Conservation (phyloP, 1,284 basidiomycete genomes). For the Meira miltonrushii region DNA sequence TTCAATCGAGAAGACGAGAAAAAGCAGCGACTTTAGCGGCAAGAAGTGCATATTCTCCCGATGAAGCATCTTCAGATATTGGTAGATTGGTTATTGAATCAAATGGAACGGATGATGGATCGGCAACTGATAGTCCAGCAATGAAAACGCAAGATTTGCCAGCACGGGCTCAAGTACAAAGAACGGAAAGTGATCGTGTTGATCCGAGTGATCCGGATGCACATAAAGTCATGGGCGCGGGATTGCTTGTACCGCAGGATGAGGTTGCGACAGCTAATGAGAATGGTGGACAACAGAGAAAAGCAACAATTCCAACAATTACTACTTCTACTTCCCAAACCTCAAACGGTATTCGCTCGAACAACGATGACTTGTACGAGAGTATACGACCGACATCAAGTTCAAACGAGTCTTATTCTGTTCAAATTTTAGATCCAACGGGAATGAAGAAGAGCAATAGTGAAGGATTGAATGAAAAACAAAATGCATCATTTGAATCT, state of each 20-base stretch:
- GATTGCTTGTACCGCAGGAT: constrained; percentile 29
- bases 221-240: constrained; percentile 28
- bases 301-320: background rate
- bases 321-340: background rate
- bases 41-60: background rate
- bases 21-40: background rate
- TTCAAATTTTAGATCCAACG: too few relatives aligned
- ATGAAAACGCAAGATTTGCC: too few relatives aligned
- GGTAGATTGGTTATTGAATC: constrained; percentile 2
- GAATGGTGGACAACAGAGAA: constrained; percentile 1
- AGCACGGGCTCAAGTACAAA: constrained; percentile 18
- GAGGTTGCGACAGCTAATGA: constrained; percentile 26
- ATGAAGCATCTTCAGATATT: background rate
- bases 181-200: constrained; percentile 30
- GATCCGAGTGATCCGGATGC: constrained; percentile 30
- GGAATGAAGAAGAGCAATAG: too few relatives aligned
- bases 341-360: constrained; percentile 1
- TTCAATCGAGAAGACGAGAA: too few relatives aligned
- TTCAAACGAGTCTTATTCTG: too few relatives aligned
- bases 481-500: background rate
- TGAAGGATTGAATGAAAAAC: too few relatives aligned
- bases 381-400: too few relatives aligned
- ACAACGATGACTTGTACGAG: too few relatives aligned
- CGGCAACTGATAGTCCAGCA: constrained; percentile 11
- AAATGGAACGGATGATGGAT: constrained; percentile 8